phyloP scores from a whole-genome alignment of 2,329 filamentous ascomycete genomes.

The Canariomyces notabilis region DNA sequence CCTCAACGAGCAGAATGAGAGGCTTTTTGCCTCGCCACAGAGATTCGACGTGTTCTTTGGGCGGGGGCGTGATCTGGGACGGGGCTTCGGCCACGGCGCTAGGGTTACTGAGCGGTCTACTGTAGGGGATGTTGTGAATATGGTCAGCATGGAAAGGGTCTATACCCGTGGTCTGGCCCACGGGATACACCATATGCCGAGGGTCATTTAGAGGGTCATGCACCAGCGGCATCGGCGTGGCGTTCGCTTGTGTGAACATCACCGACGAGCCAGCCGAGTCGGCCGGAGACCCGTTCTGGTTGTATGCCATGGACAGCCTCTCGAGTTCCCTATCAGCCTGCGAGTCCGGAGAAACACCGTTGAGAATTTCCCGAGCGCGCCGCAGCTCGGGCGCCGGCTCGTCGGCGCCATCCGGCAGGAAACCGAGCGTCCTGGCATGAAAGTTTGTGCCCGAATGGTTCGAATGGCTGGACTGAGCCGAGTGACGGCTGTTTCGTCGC shows the following conservation, averaged over 20 bases:
- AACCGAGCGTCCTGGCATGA: conserved; percentile 37
- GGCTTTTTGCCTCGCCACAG: conserved; percentile 62
- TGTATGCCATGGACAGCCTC: conserved; percentile 49
- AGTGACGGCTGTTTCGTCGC: conserved; percentile 38
- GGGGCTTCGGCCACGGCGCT: conserved; percentile 38
- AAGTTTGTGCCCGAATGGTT: conserved; percentile 36
- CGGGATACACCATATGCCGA: conserved; percentile 76
- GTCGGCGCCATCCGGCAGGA: conserved; percentile 43
- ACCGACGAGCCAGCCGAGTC: conserved; percentile 46
- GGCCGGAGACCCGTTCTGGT: conserved; percentile 45
- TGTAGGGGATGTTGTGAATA: conserved; percentile 89
- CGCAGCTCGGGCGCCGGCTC: conserved; percentile 48
- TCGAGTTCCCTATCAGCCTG: conserved; percentile 52
- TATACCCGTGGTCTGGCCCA: conserved; percentile 85
- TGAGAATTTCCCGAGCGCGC: conserved; percentile 52
- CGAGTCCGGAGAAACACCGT: conserved; percentile 47
- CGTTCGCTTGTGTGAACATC: conserved; percentile 46
- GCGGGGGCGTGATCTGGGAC: conserved; percentile 34
- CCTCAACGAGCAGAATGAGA: conserved; percentile 85
- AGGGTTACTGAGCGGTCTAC: conserved; percentile 62
- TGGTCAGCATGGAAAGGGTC: conserved; percentile 93
- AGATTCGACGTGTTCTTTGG: conserved; percentile 36
- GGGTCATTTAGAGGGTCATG: conserved; percentile 53
- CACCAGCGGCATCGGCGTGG: conserved; percentile 35
- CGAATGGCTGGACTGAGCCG: conserved; percentile 33